These are phyloP conservation scores for Arabidopsis thaliana DNA, from an alignment of 345 rosid genomes.

Conservation along the genomic window DNA sequence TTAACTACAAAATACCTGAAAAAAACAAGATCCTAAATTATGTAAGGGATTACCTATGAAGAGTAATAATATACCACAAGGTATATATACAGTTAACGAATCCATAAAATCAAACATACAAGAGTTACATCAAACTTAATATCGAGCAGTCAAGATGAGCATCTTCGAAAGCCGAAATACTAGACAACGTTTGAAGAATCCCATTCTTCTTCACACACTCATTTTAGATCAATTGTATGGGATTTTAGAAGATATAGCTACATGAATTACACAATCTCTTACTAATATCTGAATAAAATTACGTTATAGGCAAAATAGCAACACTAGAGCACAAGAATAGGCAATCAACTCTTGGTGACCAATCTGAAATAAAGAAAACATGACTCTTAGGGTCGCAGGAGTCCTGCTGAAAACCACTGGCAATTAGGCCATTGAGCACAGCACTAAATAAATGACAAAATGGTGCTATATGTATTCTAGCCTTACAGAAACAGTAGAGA, in stretches of 20 bases:
- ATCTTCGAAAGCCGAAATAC: slow-evolving; percentile 4
- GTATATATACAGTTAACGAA: slow-evolving; percentile 18
- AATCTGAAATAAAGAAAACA: background rate
- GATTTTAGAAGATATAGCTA: slow-evolving; percentile 3
- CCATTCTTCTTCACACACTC: slow-evolving; percentile 16
- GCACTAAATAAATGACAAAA: slow-evolving; percentile 20
- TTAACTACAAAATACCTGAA: slow-evolving; percentile 96
- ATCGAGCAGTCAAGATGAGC: slow-evolving; percentile 3
- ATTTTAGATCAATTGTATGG: slow-evolving; percentile 8
- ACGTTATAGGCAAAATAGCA: background rate
- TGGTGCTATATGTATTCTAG: background rate
- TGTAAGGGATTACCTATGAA: slow-evolving; percentile 14
- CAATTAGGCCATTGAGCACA: slow-evolving; percentile 13
- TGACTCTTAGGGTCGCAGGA: slow-evolving; percentile 17
- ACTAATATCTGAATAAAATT: background rate
- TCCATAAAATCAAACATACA: slow-evolving; percentile 26
- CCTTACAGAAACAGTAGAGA: slow-evolving; percentile 3
- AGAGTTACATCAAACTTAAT: slow-evolving; percentile 11
- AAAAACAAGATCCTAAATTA: slow-evolving; percentile 36
- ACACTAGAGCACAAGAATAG: slow-evolving; percentile 20
- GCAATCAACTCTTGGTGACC: slow-evolving; percentile 18
- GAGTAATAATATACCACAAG: slow-evolving; percentile 23
- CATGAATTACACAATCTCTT: slow-evolving; percentile 17
- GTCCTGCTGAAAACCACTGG: slow-evolving; percentile 15
- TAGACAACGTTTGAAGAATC: slow-evolving; percentile 15